phyloP scores from a whole-genome alignment of 352 stramenopile genomes.

The Pythium sukuiense region DNA sequence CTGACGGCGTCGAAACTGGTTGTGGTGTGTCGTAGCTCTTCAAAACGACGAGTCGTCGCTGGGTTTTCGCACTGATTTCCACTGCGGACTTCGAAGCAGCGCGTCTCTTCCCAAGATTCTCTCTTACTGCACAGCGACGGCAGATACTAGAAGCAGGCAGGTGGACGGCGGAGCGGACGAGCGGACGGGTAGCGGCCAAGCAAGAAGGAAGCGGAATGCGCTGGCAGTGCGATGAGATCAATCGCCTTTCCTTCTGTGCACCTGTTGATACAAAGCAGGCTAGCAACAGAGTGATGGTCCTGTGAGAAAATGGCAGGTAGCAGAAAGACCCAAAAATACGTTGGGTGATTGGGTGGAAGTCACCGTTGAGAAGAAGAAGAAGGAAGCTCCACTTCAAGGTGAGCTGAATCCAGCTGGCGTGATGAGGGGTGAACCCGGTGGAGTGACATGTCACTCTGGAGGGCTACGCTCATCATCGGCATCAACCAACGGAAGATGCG shows the following conservation, averaged over 20 bases:
- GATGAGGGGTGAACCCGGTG: not conserved
- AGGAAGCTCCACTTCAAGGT: conserved; percentile 28
- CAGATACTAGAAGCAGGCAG: not conserved
- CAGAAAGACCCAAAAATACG: conserved; percentile 10
- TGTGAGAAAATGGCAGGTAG: conserved; percentile 14
- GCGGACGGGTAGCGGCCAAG: not conserved
- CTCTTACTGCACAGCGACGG: not conserved
- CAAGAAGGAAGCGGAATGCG: conserved; percentile 24
- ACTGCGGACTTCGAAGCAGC: not conserved
- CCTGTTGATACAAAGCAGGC: not conserved
- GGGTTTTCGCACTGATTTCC: not conserved
- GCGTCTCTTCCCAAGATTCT: conserved; percentile 2
- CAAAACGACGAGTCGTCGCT: not conserved
- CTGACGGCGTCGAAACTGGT: not conserved
- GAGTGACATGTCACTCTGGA: conserved; percentile 13
- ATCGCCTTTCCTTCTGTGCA: conserved; percentile 19
- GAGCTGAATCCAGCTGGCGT: not conserved
- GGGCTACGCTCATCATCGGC: not conserved
- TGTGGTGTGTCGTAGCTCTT: not conserved
- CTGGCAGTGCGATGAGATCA: conserved; percentile 14
- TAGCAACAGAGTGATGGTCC: conserved; percentile 25
- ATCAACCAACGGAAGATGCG: not conserved
- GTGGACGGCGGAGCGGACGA: not conserved
- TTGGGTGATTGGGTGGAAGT: not conserved
- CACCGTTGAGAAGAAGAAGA: not conserved